phyloP scores from a whole-genome alignment of 306 rosid species.

The Vigna angularis region DNA sequence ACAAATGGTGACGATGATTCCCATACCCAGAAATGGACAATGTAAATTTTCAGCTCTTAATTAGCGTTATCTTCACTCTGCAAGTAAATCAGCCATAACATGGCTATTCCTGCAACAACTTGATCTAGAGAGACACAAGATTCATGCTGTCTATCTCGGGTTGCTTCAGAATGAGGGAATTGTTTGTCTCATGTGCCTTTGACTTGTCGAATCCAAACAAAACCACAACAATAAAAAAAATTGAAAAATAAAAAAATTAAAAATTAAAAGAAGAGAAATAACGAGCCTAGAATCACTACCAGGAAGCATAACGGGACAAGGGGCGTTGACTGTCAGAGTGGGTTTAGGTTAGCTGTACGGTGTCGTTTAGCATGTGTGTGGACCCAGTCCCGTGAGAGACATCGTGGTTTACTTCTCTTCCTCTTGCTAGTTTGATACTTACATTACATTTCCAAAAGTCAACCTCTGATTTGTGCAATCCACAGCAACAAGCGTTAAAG shows the following conservation, averaged over 20 bases:
- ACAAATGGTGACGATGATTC: slow-evolving; percentile 18
- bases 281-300: neutral
- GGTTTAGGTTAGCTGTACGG: slow-evolving; percentile 53
- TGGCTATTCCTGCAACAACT: slow-evolving; percentile 32
- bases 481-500: neutral
- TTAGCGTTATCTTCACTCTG: slow-evolving; percentile 33
- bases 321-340: slow-evolving; percentile 60
- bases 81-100: slow-evolving; percentile 29
- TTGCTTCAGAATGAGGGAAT: slow-evolving; percentile 72
- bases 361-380: slow-evolving; percentile 49
- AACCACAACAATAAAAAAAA: slow-evolving; percentile 28
- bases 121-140: slow-evolving; percentile 38
- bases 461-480: slow-evolving; percentile 44
- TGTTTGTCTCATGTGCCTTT: slow-evolving; percentile 63
- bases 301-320: slow-evolving; percentile 36
- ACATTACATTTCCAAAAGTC: slow-evolving; percentile 29
- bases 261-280: neutral
- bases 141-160: slow-evolving; percentile 23
- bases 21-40: slow-evolving; percentile 39
- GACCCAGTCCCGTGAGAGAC: slow-evolving; percentile 1
- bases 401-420: neutral
- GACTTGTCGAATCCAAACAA: slow-evolving; percentile 60
- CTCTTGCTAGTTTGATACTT: neutral
- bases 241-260: neutral
- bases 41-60: slow-evolving; percentile 19